Conservation (phyloP, 345 rosid species). For the Turritis glabra region DNA sequence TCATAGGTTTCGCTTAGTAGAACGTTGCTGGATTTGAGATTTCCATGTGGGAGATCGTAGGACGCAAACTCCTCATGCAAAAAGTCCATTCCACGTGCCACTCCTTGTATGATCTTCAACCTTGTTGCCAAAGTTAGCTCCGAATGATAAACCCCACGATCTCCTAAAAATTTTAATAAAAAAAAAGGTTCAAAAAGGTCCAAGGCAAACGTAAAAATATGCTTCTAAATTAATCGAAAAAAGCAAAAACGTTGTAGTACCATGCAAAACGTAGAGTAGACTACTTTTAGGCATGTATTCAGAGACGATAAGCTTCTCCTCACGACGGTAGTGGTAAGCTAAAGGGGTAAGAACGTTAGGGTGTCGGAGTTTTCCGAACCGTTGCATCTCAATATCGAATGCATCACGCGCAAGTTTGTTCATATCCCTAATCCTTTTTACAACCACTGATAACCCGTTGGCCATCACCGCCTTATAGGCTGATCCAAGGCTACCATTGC, state of each 20-base stretch:
- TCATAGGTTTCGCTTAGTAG: conserved; percentile 53
- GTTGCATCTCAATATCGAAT: conserved; percentile 70
- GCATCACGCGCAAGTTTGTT: conserved; percentile 56
- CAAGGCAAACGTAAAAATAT: neutral
- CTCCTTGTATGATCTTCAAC: conserved; percentile 61
- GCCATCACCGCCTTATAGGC: conserved; percentile 82
- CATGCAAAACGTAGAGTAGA: conserved; percentile 71
- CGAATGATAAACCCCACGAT: conserved; percentile 53
- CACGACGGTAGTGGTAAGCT: conserved; percentile 77
- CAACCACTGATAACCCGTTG: conserved; percentile 77
- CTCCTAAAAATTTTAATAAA: conserved; percentile 27
- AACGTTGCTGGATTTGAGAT: conserved; percentile 85
- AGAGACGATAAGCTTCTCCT: conserved; percentile 83
- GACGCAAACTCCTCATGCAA: conserved; percentile 57
- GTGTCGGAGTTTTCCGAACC: conserved; percentile 61
- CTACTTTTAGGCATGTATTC: conserved; percentile 84
- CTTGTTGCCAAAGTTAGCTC: conserved; percentile 68
- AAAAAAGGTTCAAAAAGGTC: neutral
- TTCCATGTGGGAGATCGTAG: conserved; percentile 73
- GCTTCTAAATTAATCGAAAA: neutral
- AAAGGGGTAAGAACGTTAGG: conserved; percentile 67
- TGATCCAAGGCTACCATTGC: conserved; percentile 86
- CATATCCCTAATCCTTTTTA: conserved; percentile 86
- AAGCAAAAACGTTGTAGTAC: conserved; percentile 37
- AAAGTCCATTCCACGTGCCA: conserved; percentile 60